phyloP scores from a whole-genome alignment of 2,329 filamentous ascomycete species.

The Neophaeococcomyces mojaviensis region DNA sequence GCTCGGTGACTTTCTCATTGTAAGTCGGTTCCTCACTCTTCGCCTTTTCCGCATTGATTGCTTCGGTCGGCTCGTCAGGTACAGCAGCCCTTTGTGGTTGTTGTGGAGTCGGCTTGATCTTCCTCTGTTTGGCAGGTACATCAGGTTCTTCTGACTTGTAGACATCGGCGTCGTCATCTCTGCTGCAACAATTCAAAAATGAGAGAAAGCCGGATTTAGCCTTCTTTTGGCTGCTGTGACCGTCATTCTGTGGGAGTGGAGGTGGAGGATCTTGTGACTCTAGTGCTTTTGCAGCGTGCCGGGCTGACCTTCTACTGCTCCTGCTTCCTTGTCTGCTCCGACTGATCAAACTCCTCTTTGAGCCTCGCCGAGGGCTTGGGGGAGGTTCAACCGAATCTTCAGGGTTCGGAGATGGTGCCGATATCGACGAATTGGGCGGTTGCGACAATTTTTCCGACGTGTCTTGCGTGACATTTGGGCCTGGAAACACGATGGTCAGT shows the following conservation, averaged over 20 bases:
- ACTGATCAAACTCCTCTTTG: conserved; percentile 23
- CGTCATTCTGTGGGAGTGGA: conserved; percentile 13
- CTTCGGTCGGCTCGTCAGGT: conserved; percentile 16
- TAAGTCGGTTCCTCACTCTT: conserved; percentile 7
- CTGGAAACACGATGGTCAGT: conserved; percentile 15
- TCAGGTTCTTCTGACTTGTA: conserved; percentile 20
- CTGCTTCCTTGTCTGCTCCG: conserved; percentile 22
- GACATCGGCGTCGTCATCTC: conserved; percentile 12
- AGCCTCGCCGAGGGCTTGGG: conserved; percentile 18
- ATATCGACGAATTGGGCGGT: conserved; percentile 6
- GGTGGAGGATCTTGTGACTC: conserved; percentile 18
- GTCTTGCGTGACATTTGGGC: conserved; percentile 5
- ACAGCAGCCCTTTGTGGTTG: conserved; percentile 13
- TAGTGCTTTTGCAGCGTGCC: conserved; percentile 14
- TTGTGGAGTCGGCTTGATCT: conserved; percentile 15
- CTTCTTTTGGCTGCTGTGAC: conserved; percentile 17
- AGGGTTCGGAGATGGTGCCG: conserved; percentile 9
- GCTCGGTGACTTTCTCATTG: conserved; percentile 5
- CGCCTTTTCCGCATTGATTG: conserved; percentile 17
- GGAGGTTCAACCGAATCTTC: conserved; percentile 13
- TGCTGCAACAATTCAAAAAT: conserved; percentile 23
- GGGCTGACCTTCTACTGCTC: conserved; percentile 21
- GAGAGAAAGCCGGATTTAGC: conserved; percentile 18
- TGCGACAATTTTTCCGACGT: conserved; percentile 10
- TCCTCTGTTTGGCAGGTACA: conserved; percentile 22